A percentile compares a stretch with the other conserved stretches of the same genome.
These are phyloP conservation scores for Fusarium sp. DNA, from an alignment of 2,329 filamentous ascomycete species.

Conservation along the genomic window DNA sequence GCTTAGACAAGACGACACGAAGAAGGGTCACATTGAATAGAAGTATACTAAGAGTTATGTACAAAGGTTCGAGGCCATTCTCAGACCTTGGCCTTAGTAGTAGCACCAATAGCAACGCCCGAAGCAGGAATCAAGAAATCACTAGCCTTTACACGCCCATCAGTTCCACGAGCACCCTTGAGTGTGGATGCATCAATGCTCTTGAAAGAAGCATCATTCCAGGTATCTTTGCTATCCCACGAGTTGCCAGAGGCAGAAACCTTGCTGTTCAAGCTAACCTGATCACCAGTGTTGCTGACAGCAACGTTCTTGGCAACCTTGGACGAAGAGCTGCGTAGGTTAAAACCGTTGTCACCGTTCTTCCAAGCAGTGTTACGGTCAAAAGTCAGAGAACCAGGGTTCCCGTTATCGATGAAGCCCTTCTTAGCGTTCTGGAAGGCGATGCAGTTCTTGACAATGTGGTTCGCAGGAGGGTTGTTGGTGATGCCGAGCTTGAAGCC, in stretches of 20 bases:
- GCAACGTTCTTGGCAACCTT: slow-evolving; percentile 52
- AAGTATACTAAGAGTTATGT: background rate
- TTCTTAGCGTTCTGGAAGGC: slow-evolving; percentile 54
- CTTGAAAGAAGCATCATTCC: slow-evolving; percentile 50
- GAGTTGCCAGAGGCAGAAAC: slow-evolving; percentile 50
- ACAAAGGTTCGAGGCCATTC: background rate
- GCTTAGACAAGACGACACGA: fast-evolving
- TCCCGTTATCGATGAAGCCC: slow-evolving; percentile 57
- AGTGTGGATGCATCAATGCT: slow-evolving; percentile 47
- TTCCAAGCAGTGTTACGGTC: slow-evolving; percentile 56
- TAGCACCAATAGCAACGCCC: slow-evolving; percentile 39
- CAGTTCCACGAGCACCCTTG: slow-evolving; percentile 48
- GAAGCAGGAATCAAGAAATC: slow-evolving; percentile 52
- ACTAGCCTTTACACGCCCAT: slow-evolving; percentile 51
- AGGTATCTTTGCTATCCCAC: slow-evolving; percentile 50
- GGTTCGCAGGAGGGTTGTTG: slow-evolving; percentile 50
- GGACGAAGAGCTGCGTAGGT: slow-evolving; percentile 39
- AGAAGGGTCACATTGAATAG: background rate
- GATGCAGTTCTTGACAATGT: slow-evolving; percentile 55
- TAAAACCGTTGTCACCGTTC: slow-evolving; percentile 47
- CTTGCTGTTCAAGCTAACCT: slow-evolving; percentile 19
- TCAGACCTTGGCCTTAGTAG: slow-evolving; percentile 22
- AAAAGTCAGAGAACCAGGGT: slow-evolving; percentile 51
- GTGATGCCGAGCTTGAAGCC: slow-evolving; percentile 56
- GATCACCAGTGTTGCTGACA: slow-evolving; percentile 27